Conservation (phyloP, 352 stramenopile species). For the Pythium rishiriense region DNA sequence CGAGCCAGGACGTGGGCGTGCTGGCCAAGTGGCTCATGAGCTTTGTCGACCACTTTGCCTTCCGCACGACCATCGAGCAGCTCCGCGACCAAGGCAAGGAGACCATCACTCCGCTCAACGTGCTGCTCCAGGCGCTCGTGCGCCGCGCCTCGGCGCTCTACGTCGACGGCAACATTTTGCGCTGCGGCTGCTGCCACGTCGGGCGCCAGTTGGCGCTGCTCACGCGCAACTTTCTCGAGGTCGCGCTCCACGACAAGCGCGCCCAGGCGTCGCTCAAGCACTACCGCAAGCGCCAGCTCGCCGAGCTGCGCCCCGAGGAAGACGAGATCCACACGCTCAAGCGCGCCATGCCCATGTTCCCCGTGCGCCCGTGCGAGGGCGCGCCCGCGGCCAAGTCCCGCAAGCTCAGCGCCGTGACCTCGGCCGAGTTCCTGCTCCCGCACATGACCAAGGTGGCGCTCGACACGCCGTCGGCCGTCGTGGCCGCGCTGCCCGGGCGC, state of each 20-base stretch:
- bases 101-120: slow-evolving; percentile 73
- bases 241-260: slow-evolving; percentile 25
- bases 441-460: slow-evolving; percentile 42
- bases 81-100: slow-evolving; percentile 67
- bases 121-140: slow-evolving; percentile 70
- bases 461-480: slow-evolving; percentile 21
- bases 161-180: slow-evolving; percentile 55
- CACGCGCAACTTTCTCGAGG: slow-evolving; percentile 70
- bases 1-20: slow-evolving; percentile 38
- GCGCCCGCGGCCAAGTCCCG: slow-evolving; percentile 41
- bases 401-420: slow-evolving; percentile 53
- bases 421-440: slow-evolving; percentile 24
- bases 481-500: slow-evolving; percentile 43
- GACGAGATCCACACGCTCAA: slow-evolving; percentile 19
- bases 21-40: slow-evolving; percentile 73
- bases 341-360: slow-evolving; percentile 30
- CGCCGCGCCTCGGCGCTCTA: slow-evolving; percentile 60
- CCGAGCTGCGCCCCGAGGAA: slow-evolving; percentile 53
- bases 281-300: slow-evolving; percentile 53
- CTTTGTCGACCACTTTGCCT: slow-evolving; percentile 77
- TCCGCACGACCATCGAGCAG: slow-evolving; percentile 56
- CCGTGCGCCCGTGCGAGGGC: slow-evolving; percentile 13
- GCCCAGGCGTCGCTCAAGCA: slow-evolving; percentile 9
- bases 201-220: slow-evolving; percentile 57
- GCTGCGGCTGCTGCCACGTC: slow-evolving; percentile 50